Base-by-base conservation (phyloP, 805 yeast species). In the Pichia gijzeniarum region DNA sequence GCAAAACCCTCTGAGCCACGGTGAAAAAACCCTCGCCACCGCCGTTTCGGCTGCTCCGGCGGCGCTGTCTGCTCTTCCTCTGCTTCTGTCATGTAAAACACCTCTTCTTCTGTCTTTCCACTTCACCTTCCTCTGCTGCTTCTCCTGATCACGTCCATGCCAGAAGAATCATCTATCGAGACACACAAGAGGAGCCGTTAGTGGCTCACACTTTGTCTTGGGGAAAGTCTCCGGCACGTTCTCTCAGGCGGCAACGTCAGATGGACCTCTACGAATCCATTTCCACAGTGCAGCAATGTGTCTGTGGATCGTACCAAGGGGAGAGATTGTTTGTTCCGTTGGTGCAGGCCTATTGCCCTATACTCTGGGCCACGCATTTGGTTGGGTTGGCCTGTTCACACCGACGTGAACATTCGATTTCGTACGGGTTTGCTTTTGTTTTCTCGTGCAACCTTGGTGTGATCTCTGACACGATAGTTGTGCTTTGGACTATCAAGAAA, bases 201-300 rank as follows among this genome's bases (percentile, higher is more conserved):
- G 28, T 25, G 28, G 27, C 25, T 27, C 47, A 45, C 9, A 7
- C 8, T 3, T n/a, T 20, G 55, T 51, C 59, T 53, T 53, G 57
- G 59, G 59, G 59, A 51, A 55, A 55, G 59, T 55, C 59, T 55
- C 59, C 59, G 59, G 59, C 55, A 48, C 39, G 22, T 32, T 25
- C n/a, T 54, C 28, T 54, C 58, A 54, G 58, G 52, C 58, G 59
- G 59, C 49, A 55, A 55, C 59, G 58, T 44, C 53, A 42, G 51
- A 40, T 49, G 52, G 53, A 44, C 44, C 51, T 37, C 41, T 41
- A 38, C 42, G 41, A 46, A 43, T 48, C 47, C 50, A 47, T 39
- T 45, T 47, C 43, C 38, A 13, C 17, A 31, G 34, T 25, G 28
- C n/a, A n/a, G 10, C 28, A 25, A 10, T 25, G 10, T 25, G 9